These are phyloP conservation scores for Cinchona pubescens DNA, from an alignment of 257 asterid genomes.

Conservation along the genomic window DNA sequence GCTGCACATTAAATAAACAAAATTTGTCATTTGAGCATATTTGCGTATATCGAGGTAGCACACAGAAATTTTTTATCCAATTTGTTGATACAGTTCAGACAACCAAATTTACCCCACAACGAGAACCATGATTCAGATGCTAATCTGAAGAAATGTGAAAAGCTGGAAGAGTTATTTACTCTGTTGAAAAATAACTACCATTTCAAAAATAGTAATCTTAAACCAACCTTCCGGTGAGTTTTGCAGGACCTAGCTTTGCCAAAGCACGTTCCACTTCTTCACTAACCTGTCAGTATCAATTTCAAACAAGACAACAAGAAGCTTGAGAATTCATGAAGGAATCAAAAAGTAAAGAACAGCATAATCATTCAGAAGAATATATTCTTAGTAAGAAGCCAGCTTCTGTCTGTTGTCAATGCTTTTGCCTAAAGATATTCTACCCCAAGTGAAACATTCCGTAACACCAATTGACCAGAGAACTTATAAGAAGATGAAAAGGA, in stretches of 20 bases:
- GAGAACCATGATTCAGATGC: background rate
- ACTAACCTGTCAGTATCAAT: slow-evolving; percentile 67
- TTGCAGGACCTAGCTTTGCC: slow-evolving; percentile 91
- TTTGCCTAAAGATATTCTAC: background rate
- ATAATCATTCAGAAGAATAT: background rate
- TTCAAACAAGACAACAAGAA: background rate
- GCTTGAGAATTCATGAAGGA: slow-evolving; percentile 7
- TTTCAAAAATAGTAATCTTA: background rate
- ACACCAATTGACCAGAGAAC: background rate
- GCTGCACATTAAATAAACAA: background rate
- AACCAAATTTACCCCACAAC: background rate
- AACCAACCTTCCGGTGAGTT: slow-evolving; percentile 68
- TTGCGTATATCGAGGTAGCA: background rate
- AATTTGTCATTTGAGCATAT: background rate
- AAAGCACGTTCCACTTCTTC: slow-evolving; percentile 98
- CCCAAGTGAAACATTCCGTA: background rate
- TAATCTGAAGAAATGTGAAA: background rate
- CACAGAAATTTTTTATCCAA: background rate
- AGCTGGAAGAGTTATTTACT: background rate
- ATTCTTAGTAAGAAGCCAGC: background rate
- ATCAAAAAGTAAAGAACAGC: background rate
- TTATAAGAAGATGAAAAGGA: background rate
- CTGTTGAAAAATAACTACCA: background rate
- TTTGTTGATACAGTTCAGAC: background rate
- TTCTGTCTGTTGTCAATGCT: background rate